phyloP scores from a whole-genome alignment of 352 stramenopile species.

The Phytopythium delawarense region DNA sequence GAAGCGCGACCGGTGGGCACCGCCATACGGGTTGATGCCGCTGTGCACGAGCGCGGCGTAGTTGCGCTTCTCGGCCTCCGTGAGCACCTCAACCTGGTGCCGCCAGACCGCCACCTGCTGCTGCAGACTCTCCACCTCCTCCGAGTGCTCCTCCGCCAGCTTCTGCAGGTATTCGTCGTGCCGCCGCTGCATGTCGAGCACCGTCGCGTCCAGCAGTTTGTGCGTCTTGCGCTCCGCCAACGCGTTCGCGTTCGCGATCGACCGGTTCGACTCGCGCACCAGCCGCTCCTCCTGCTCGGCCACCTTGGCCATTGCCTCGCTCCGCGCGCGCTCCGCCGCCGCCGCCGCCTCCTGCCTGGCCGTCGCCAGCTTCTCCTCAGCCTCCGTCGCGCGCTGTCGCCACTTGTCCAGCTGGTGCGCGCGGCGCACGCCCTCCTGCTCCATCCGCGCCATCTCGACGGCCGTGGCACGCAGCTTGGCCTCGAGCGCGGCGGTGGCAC shows the following conservation, averaged over 20 bases:
- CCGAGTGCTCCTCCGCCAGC: constrained; percentile 73
- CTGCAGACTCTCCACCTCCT: constrained; percentile 77
- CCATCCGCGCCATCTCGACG: constrained; percentile 31
- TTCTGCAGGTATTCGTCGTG: constrained; percentile 80
- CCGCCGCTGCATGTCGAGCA: constrained; percentile 46
- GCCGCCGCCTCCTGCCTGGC: constrained; percentile 39
- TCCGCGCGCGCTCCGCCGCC: constrained; percentile 42
- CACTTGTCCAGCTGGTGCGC: constrained; percentile 31
- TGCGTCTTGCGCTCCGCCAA: constrained; percentile 50
- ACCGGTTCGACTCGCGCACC: constrained; percentile 74
- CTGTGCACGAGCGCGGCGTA: constrained; percentile 61
- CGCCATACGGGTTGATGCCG: constrained; percentile 51
- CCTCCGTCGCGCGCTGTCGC: constrained; percentile 29
- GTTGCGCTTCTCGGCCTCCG: constrained; percentile 76
- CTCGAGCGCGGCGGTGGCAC: constrained; percentile 19
- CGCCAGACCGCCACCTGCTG: constrained; percentile 82
- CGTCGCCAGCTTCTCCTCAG: constrained; percentile 26
- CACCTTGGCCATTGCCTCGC: constrained; percentile 37
- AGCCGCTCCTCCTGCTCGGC: constrained; percentile 63
- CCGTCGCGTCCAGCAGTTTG: constrained; percentile 45
- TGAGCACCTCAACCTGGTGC: constrained; percentile 82
- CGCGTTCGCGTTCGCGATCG: constrained; percentile 60
- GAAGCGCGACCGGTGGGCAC: constrained; percentile 51
- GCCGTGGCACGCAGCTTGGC: constrained; percentile 34
- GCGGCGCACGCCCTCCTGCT: constrained; percentile 32